Conservation (phyloP, 192 early-diverging fungal genomes). For the Oehlia diaphana region DNA sequence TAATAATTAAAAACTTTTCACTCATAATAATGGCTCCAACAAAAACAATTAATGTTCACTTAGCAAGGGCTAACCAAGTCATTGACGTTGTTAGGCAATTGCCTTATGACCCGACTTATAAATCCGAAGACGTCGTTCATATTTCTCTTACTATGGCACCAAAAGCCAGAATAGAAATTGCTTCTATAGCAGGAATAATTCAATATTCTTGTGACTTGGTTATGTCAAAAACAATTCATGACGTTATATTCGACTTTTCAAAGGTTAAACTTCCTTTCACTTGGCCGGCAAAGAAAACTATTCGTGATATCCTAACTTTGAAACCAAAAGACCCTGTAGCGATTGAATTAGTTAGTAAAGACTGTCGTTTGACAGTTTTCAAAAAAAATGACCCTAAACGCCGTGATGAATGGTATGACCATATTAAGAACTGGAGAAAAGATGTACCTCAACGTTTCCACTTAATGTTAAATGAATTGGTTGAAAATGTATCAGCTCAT, state of each 20-base stretch:
- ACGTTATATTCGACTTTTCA: conserved; percentile 19
- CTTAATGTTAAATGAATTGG: conserved; percentile 30
- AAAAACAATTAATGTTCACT: conserved; percentile 3
- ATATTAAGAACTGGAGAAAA: conserved; percentile 21
- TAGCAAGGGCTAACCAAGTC: not conserved
- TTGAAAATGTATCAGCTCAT: conserved; percentile 31
- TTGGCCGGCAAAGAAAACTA: conserved; percentile 17
- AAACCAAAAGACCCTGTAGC: conserved; percentile 9
- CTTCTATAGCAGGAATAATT: conserved; percentile 16
- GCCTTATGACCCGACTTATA: not conserved
- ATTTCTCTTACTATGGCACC: conserved; percentile 7
- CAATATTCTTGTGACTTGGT: conserved; percentile 24
- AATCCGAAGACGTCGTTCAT: not conserved
- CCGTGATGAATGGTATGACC: conserved; percentile 27
- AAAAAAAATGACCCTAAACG: conserved; percentile 14
- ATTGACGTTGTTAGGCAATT: not conserved
- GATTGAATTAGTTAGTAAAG: conserved; percentile 23
- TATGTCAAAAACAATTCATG: not conserved
- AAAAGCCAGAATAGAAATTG: conserved; percentile 19
- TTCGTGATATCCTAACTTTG: conserved; percentile 18
- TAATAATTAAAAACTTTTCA: not conserved
- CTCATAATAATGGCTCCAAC: not conserved
- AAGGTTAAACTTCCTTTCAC: conserved; percentile 16
- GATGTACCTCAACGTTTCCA: conserved; percentile 24
- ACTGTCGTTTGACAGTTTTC: conserved; percentile 28